A percentile compares a stretch with the other conserved stretches of the same genome.
These are phyloP conservation scores for Scutellaria baicalensis DNA, from an alignment of 257 asterid genomes.

Conservation along the genomic window DNA sequence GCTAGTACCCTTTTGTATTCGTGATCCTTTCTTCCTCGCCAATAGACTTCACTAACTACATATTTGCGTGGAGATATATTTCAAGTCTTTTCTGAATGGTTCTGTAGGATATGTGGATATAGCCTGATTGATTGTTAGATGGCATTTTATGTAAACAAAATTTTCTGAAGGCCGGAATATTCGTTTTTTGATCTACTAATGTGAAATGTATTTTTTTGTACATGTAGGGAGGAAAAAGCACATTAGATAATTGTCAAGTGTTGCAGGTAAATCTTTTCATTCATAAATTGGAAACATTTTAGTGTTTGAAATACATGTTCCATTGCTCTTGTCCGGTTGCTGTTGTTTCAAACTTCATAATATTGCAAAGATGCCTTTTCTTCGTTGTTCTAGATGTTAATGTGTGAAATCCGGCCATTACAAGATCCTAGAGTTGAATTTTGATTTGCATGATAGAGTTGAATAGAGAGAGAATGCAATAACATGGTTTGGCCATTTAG, in stretches of 20 bases:
- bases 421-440: background rate
- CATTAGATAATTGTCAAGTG: constrained; percentile 90
- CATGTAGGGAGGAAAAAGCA: constrained; percentile 92
- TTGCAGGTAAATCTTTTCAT: constrained; percentile 58
- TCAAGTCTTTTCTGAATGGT: background rate
- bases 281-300: background rate
- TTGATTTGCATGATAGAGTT: background rate
- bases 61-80: background rate
- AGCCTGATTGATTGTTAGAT: background rate
- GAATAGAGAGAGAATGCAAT: background rate
- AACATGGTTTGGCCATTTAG: background rate
- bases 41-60: background rate
- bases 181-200: constrained; percentile 6
- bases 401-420: background rate
- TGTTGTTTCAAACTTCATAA: background rate
- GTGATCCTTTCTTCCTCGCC: background rate
- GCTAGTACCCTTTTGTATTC: background rate
- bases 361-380: background rate
- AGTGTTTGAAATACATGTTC: background rate
- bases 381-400: background rate
- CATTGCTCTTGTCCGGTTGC: background rate
- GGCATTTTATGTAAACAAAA: background rate
- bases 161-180: background rate
- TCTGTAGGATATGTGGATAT: background rate
- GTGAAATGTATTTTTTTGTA: constrained; percentile 9